Percentiles rank a stretch among this genome's conserved stretches.
These are phyloP conservation scores for Quercus wislizeni DNA, from an alignment of 306 rosid genomes.

Conservation along the genomic window DNA sequence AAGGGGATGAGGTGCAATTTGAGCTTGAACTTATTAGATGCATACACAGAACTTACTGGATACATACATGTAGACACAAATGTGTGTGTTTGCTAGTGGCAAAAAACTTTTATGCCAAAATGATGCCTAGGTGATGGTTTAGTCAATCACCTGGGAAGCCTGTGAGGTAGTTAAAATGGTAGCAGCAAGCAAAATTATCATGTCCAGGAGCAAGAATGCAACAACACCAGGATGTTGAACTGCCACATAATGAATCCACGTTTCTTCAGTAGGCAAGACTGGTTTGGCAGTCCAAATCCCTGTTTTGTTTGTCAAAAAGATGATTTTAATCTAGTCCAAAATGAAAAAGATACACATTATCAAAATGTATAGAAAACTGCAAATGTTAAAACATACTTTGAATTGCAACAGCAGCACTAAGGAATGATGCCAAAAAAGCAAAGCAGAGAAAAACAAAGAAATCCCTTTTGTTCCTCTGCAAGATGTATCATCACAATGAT, in stretches of 20 bases:
- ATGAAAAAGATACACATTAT: conserved; percentile 1
- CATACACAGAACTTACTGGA: no score
- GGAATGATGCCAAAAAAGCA: conserved; percentile 53
- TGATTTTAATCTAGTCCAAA: conserved; percentile 20
- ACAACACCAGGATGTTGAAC: conserved; percentile 62
- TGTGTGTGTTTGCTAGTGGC: background rate
- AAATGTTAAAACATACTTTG: conserved; percentile 60
- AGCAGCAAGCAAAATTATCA: conserved; percentile 39
- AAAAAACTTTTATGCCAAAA: background rate
- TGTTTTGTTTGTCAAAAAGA: conserved; percentile 34
- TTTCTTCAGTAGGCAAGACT: conserved; percentile 47
- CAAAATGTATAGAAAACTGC: conserved; percentile 19
- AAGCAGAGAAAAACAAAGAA: conserved; percentile 75
- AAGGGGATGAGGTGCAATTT: no score
- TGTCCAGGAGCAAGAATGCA: conserved; percentile 57
- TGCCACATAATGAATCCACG: conserved; percentile 56
- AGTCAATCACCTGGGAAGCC: conserved; percentile 62
- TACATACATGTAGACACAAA: background rate
- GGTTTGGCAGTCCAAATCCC: conserved; percentile 64
- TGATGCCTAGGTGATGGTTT: conserved; percentile 7
- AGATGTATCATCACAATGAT: conserved; percentile 36
- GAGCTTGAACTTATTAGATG: no score
- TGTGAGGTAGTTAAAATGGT: conserved; percentile 65
- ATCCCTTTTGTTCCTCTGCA: conserved; percentile 94
- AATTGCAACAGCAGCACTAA: conserved; percentile 47